Evolutionary conservation across 148 eudicot species (phyloP), one percentile per base, ranked within the genome.

Genomic region (Diospyros lotus): DNA sequence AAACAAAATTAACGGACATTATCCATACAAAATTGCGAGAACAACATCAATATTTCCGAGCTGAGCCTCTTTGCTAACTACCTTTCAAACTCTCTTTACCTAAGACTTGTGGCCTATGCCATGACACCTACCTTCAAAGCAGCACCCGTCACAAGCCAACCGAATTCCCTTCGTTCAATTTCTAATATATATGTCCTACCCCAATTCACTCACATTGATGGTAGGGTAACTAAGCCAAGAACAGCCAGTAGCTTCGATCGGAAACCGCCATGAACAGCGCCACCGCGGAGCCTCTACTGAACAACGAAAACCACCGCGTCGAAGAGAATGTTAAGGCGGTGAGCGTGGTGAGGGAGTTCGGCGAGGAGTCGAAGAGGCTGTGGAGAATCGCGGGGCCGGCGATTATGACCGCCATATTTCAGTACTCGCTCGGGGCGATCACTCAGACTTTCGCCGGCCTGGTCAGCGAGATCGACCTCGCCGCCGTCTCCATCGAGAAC

Each of bases 311-410:
- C 65, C 61, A 62, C 7, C 54, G 62, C 2, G 79, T 43, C 1
- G 79, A 54, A n/a, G 44, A 63, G 60, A 17, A 71, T 13, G 17
- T 4, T 7, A 66, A 72, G 6, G 52, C 15, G 0, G 4, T 78
- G 0, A 43, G 69, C 12, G 55, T 73, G 4, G 52, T 9, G 3
- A 60, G 72, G 10, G 84, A 77, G 62, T 86, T 88, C 48, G 54
- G 64, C 13, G 4, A 12, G 6, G 91, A 88, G 78, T 88, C 91
- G 0, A 84, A 66, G 75, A 78, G 67, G 72, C 68, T 88, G 48
- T 88, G 91, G 91, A 63, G 73, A 3, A 75, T 88, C 10, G 89
- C 91, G 40, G 89, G 89, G 0, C 91, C 91, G 1, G 86, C 89
- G 2, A 88, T 88, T 3, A 70, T 82, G 64, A 88, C 91, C 0